Conservation (phyloP, 2,329 filamentous ascomycete species). For the Bipolaris bicolor region DNA sequence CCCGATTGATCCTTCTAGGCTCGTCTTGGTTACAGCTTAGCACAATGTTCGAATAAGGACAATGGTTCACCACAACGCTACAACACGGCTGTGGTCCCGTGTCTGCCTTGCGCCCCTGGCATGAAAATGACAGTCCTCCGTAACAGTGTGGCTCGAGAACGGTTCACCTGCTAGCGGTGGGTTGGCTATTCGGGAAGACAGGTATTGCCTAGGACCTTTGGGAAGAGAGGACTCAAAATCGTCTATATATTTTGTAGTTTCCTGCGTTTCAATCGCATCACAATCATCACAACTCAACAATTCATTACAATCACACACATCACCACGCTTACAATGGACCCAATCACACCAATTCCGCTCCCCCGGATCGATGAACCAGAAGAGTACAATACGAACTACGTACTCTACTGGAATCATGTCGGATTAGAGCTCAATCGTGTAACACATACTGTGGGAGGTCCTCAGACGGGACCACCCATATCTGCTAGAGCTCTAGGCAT, state of each 20-base stretch:
- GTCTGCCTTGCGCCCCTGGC: slow-evolving; percentile 5
- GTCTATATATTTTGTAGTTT: neutral
- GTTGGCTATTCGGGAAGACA: neutral
- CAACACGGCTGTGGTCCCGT: slow-evolving; percentile 1
- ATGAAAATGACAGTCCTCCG: neutral
- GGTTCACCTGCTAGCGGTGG: slow-evolving; percentile 3
- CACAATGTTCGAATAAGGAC: neutral
- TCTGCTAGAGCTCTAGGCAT: slow-evolving; percentile 26
- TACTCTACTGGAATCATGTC: slow-evolving; percentile 22
- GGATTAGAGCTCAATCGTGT: slow-evolving; percentile 22
- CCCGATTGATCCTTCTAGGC: neutral
- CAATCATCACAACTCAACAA: neutral
- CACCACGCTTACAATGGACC: slow-evolving; percentile 1
- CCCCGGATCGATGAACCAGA: slow-evolving; percentile 17
- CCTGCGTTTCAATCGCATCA: neutral
- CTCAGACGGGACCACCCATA: slow-evolving; percentile 19
- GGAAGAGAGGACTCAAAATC: neutral
- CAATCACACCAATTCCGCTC: slow-evolving; percentile 12
- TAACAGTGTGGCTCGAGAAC: neutral
- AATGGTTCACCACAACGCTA: slow-evolving; percentile 8
- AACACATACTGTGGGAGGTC: slow-evolving; percentile 19
- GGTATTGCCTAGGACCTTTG: neutral
- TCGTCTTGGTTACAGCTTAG: neutral
- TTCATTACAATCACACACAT: neutral
- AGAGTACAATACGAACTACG: slow-evolving; percentile 20